These are phyloP conservation scores for Agarophyton chilense DNA, from an alignment of 23 red algal species.

Conservation along the genomic window DNA sequence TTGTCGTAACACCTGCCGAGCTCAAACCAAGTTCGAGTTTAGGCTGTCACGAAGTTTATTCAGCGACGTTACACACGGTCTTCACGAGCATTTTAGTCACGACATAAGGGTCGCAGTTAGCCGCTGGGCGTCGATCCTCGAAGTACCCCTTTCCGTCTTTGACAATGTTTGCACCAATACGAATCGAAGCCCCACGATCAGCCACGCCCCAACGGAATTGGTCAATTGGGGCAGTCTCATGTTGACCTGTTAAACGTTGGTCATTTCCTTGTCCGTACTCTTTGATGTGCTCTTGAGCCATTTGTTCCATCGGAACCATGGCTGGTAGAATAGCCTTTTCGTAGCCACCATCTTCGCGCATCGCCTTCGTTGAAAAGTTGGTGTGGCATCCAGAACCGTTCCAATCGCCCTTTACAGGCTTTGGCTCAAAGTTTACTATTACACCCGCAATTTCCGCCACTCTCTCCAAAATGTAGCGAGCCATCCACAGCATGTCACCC, in stretches of 20 bases:
- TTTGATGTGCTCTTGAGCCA: constrained; percentile 90
- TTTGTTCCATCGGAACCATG: constrained; percentile 68
- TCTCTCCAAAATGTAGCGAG: constrained; percentile 90
- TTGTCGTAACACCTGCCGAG: neutral
- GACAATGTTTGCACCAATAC: constrained; percentile 78
- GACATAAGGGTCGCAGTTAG: constrained; percentile 94
- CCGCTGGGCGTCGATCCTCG: constrained; percentile 96
- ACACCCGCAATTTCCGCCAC: constrained; percentile 83
- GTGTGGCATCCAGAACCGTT: constrained; percentile 97
- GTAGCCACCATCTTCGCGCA: constrained; percentile 91
- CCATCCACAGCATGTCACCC: constrained; percentile 98
- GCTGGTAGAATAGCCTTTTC: constrained; percentile 81
- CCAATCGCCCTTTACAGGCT: constrained; percentile 96
- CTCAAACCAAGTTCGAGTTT: neutral
- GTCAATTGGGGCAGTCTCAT: constrained; percentile 90
- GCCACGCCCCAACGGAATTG: constrained; percentile 88
- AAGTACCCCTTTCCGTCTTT: constrained; percentile 92
- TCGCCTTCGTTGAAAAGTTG: constrained; percentile 97
- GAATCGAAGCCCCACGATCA: constrained; percentile 90
- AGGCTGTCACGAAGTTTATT: neutral
- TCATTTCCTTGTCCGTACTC: constrained; percentile 97
- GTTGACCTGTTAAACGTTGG: constrained; percentile 82
- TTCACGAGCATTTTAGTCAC: constrained; percentile 90
- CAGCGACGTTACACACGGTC: constrained; percentile 82
- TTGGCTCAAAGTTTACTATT: constrained; percentile 76